Evolutionary conservation across 371 early-diverging fungal genomes (phyloP), one percentile per base, ranked within the genome.

Genomic region (Mycotypha africana): DNA sequence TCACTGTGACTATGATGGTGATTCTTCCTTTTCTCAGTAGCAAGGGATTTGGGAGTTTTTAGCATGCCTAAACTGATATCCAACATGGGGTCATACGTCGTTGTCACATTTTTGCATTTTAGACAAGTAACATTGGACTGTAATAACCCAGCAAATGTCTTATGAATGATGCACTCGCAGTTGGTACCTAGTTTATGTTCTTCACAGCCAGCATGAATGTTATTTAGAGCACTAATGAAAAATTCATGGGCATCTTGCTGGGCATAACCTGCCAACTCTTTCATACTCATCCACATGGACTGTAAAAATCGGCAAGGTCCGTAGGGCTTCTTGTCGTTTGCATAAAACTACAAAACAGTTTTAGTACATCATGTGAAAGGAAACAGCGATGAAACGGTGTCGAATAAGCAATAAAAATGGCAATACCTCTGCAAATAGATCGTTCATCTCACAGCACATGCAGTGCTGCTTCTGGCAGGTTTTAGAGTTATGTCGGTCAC

Each of bases 201-300:
- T 53, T 72, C 53, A 35, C 62, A 58, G 20, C 81, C 78, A n/a
- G 69, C 67, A 57, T 97, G 98, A 49, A 97, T 78, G 42, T 84
- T 76, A 49, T 95, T 90, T 45, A 95, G 56, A 1, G 90, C 77
- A 26, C 92, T 80, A 35, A 96, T 92, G 55, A 95, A 92, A 49
- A 92, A 95, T 48, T 97, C 98, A 61, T 97, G 98, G 0, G 95
- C 92, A 58, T 97, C 98, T 56, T 97, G 97, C 63, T 97, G 96
- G 4, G 86, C 83, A 55, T 93, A 92, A 2, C 95, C 91, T 24
- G 97, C 93, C 28, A 97, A 67, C 33, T 93, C 87, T 26, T 80
- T 74, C 25, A 85, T 78, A 16, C 86, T 80, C 68, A 82, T 81
- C 98, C 98, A 97, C 78, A 93, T 84, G 17, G 89, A 61, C 38